Evolutionary conservation across 345 rosid species (phyloP), one percentile per base, ranked within the genome.

Genomic region (Rhizophora apiculata): DNA sequence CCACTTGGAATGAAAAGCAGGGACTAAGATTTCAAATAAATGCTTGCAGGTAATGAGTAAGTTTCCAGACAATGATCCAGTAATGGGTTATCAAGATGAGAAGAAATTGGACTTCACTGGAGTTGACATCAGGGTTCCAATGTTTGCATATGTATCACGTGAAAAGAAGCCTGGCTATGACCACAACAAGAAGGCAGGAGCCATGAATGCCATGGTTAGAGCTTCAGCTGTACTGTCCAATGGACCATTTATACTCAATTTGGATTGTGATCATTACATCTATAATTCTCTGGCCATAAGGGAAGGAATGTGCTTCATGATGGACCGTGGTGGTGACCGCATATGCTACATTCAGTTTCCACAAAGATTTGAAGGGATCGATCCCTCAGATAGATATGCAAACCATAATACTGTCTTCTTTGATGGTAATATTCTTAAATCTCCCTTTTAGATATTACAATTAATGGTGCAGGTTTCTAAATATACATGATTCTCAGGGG

Each of bases 241-340:
- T 59, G 98, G 98, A 6, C 89, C 98, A 0, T 92, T 90, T 68
- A 92, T 92, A 54, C 87, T 92, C 52, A 92, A 92, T 71, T 69
- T 92, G 64, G 98, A 92, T 54, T 92, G 98, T 78, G 98, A 92
- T 72, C 98, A 92, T 72, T 92, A 92, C 76, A 59, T 92, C 62
- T 90, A 85, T 75, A 92, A 92, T 68, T 87, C 85, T 30, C 68
- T 72, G 54, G 96, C 98, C 53, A 84, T 92, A 76, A 87, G 73
- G 69, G 98, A 93, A 63, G 98, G 96, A 22, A 90, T 93, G 87
- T 93, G 98, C 74, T 93, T 93, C 77, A 93, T 93, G 98, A 93
- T 93, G 98, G 98, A 93, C 69, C 93, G 98, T 3, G 97, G 98
- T 0, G 98, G 98, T 7, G 97, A 93, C 48, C 80, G 98, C 19